Conservation (phyloP, 2,329 filamentous ascomycete genomes). For the Hypoxylon sp. region DNA sequence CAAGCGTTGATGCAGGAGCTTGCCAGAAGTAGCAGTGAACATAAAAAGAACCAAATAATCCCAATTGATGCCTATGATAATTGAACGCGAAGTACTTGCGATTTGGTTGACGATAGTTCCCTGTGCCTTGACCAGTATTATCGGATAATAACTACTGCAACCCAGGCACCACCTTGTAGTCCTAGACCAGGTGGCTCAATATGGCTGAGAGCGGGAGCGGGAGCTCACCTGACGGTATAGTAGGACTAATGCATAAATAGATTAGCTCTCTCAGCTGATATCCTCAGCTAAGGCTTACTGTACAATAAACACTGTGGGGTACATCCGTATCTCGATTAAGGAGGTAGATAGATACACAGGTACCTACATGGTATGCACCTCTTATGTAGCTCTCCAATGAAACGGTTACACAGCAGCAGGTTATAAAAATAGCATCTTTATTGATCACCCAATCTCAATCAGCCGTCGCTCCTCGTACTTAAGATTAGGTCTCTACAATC, state of each 20-base stretch:
- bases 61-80: neutral
- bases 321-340: neutral
- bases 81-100: neutral
- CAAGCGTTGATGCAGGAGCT: neutral
- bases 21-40: neutral
- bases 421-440: slow-evolving; percentile 31
- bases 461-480: slow-evolving; percentile 3
- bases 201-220: neutral
- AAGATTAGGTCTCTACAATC: slow-evolving; percentile 1
- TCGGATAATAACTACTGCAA: neutral
- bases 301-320: neutral
- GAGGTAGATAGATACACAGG: slow-evolving; percentile 7
- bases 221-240: neutral
- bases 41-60: neutral
- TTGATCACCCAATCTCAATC: slow-evolving; percentile 14
- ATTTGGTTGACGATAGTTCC: neutral
- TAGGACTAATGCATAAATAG: neutral
- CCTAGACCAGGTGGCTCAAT: neutral
- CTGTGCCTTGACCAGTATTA: neutral
- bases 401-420: slow-evolving; percentile 6
- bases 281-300: slow-evolving; percentile 14
- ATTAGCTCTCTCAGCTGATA: slow-evolving; percentile 9
- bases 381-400: neutral
- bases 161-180: neutral
- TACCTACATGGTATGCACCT: no score